These are phyloP conservation scores for Leptodermis oblonga DNA, from an alignment of 257 asterid genomes.

Conservation along the genomic window DNA sequence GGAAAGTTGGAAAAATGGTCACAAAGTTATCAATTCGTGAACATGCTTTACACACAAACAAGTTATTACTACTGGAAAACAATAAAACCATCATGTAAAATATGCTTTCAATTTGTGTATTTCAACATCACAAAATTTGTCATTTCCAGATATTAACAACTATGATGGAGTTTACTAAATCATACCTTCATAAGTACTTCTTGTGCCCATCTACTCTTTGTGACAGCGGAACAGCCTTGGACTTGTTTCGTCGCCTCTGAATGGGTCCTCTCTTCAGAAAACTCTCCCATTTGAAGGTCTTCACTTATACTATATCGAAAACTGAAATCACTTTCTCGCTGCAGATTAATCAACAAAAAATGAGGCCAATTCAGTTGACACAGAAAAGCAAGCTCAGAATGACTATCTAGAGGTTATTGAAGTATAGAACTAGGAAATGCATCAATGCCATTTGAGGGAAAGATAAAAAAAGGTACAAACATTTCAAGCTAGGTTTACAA, in stretches of 20 bases:
- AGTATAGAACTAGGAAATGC: not conserved
- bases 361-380: not conserved
- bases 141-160: not conserved
- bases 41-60: not conserved
- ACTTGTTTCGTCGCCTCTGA: constrained; percentile 1
- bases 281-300: constrained; percentile 11
- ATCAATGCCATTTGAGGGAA: not conserved
- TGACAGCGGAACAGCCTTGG: constrained; percentile 1
- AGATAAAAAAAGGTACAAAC: not conserved
- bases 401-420: not conserved
- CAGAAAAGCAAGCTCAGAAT: not conserved
- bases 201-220: constrained; percentile 10
- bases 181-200: constrained; percentile 7
- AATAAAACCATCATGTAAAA: not conserved
- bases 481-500: not conserved
- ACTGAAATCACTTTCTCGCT: not conserved
- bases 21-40: not conserved
- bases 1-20: constrained; percentile 13
- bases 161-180: not conserved
- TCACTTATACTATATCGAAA: not conserved
- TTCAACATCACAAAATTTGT: not conserved
- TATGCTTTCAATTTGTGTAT: not conserved
- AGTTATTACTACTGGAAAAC: not conserved
- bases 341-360: constrained; percentile 6
- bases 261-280: constrained; percentile 7